Conservation (phyloP, 371 early-diverging fungal species). For the Zopfochytrium polystomum region DNA sequence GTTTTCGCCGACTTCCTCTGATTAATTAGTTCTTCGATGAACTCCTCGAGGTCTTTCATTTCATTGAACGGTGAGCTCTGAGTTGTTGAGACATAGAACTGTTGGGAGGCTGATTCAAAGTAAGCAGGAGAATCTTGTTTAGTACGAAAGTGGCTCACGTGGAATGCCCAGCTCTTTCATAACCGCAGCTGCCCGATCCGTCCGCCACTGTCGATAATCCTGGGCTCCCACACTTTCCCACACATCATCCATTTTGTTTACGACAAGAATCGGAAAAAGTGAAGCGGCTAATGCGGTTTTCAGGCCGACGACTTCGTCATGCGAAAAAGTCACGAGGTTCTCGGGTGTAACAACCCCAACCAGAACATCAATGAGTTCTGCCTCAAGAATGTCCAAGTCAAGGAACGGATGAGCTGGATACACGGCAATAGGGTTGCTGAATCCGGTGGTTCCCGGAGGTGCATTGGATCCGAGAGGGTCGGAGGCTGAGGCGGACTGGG, state of each 20-base stretch:
- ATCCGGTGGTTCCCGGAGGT: background rate
- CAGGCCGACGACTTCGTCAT: background rate
- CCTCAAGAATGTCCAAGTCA: background rate
- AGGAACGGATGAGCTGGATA: no score
- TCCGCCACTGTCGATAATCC: background rate
- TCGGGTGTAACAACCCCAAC: background rate
- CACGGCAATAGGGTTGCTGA: no score
- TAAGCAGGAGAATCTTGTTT: background rate
- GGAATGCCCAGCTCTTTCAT: background rate
- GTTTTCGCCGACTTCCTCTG: background rate
- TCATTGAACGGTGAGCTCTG: background rate
- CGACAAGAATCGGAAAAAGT: conserved; percentile 5
- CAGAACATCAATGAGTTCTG: background rate
- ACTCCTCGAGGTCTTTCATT: background rate
- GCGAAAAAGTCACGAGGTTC: background rate
- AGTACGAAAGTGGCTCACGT: background rate
- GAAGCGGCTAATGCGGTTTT: background rate
- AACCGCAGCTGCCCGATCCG: background rate
- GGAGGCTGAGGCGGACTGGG: background rate
- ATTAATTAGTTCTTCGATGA: background rate
- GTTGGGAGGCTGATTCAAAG: background rate
- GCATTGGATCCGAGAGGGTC: background rate
- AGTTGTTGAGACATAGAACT: conserved; percentile 1
- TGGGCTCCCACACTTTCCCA: background rate
- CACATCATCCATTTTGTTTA: conserved; percentile 1